These are phyloP conservation scores for Vitellaria paradoxa DNA, from an alignment of 179 eudicot species.

Conservation along the genomic window DNA sequence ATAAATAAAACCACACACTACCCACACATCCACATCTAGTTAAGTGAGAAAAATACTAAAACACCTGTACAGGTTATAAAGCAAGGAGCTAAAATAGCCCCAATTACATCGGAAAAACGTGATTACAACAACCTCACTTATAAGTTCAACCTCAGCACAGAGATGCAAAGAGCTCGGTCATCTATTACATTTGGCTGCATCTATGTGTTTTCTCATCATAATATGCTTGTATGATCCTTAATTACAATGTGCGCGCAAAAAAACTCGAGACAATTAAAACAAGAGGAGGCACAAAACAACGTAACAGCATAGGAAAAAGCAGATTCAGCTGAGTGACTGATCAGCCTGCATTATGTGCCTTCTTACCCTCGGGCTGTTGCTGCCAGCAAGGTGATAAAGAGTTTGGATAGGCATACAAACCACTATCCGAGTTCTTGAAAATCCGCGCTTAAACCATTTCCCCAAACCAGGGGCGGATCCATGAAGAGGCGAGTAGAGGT, in stretches of 20 bases:
- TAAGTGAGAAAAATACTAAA: not conserved
- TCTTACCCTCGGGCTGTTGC: conserved; percentile 47
- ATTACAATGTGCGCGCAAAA: conserved; percentile 10
- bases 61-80: not conserved
- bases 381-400: conserved; percentile 42
- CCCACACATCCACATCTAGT: no score
- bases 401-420: conserved; percentile 38
- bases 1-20: no score
- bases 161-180: conserved; percentile 9
- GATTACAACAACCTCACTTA: not conserved
- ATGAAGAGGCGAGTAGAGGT: no score
- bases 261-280: conserved; percentile 23
- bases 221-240: not conserved
- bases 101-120: conserved; percentile 1
- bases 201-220: no score
- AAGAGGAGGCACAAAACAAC: conserved; percentile 55
- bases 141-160: conserved; percentile 5
- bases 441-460: conserved; percentile 62
- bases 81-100: not conserved
- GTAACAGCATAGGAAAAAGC: conserved; percentile 71
- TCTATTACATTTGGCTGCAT: conserved; percentile 12
- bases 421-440: conserved; percentile 49
- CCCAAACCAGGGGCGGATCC: no score
- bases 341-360: conserved; percentile 53
- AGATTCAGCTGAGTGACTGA: conserved; percentile 60